A percentile compares a stretch with the other conserved stretches of the same genome.
These are phyloP conservation scores for Zygosaccharomyces sapae DNA, from an alignment of 1,139 yeast species.

Conservation along the genomic window DNA sequence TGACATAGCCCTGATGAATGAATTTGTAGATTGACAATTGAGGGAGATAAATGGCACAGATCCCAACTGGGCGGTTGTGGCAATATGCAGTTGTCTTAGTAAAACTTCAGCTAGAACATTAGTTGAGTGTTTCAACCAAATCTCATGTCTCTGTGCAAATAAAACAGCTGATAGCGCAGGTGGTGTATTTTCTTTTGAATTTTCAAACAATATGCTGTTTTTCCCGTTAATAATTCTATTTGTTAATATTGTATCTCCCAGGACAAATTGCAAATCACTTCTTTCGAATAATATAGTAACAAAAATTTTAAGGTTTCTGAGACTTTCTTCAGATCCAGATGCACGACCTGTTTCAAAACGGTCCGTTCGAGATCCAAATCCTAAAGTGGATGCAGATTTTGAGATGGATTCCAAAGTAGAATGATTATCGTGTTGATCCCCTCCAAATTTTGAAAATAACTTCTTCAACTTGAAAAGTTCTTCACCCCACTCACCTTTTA, in stretches of 20 bases:
- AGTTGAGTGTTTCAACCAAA: conserved; percentile 21
- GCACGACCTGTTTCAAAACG: conserved; percentile 5
- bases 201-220: conserved; percentile 22
- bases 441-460: conserved; percentile 11
- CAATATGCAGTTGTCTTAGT: conserved; percentile 20
- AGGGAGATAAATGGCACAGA: conserved; percentile 19
- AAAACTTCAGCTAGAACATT: conserved; percentile 22
- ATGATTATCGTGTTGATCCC: background rate
- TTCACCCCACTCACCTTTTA: conserved; percentile 29
- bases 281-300: conserved; percentile 21
- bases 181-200: conserved; percentile 21
- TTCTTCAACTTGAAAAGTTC: conserved; percentile 20
- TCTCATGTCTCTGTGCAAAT: conserved; percentile 23
- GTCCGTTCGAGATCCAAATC: background rate
- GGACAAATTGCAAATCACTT: conserved; percentile 23
- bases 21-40: conserved; percentile 20
- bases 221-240: conserved; percentile 33
- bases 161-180: conserved; percentile 26
- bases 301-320: conserved; percentile 21
- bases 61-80: conserved; percentile 22
- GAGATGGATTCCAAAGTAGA: background rate
- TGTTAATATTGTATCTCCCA: conserved; percentile 30
- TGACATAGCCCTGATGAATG: conserved; percentile 25
- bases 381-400: conserved; percentile 11
- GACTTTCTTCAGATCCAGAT: conserved; percentile 7